phyloP scores from a whole-genome alignment of 306 rosid genomes.

The Alnus rubra region DNA sequence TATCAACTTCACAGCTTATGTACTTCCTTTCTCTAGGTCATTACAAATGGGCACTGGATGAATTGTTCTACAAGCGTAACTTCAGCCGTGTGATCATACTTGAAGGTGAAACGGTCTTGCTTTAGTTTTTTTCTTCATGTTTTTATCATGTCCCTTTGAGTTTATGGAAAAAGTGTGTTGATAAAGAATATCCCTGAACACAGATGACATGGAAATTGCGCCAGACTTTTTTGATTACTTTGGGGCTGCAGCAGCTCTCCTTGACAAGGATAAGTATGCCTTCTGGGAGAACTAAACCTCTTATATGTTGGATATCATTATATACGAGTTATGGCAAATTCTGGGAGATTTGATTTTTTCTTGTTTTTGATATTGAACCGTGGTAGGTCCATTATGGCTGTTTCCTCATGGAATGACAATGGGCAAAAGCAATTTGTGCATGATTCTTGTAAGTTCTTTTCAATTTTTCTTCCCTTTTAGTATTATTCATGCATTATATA shows the following conservation, averaged over 20 bases:
- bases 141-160: neutral
- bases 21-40: conserved; percentile 58
- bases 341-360: conserved; percentile 20
- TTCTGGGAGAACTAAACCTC: conserved; percentile 18
- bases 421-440: conserved; percentile 96
- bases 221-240: conserved; percentile 95
- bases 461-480: conserved; percentile 9
- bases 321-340: neutral
- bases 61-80: conserved; percentile 77
- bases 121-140: neutral
- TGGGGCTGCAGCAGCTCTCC: conserved; percentile 77
- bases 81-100: conserved; percentile 85
- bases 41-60: conserved; percentile 97
- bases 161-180: conserved; percentile 22
- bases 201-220: conserved; percentile 99
- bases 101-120: conserved; percentile 71
- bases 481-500: conserved; percentile 5
- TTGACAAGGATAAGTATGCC: conserved; percentile 91
- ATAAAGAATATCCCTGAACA: conserved; percentile 28
- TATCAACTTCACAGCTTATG: neutral
- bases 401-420: conserved; percentile 98
- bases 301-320: conserved; percentile 10
- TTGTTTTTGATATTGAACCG: conserved; percentile 25
- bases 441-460: conserved; percentile 72
- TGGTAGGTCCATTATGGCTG: conserved; percentile 88